Base-by-base conservation (phyloP, 352 stramenopile genomes). In the Phytopythium boreale region DNA sequence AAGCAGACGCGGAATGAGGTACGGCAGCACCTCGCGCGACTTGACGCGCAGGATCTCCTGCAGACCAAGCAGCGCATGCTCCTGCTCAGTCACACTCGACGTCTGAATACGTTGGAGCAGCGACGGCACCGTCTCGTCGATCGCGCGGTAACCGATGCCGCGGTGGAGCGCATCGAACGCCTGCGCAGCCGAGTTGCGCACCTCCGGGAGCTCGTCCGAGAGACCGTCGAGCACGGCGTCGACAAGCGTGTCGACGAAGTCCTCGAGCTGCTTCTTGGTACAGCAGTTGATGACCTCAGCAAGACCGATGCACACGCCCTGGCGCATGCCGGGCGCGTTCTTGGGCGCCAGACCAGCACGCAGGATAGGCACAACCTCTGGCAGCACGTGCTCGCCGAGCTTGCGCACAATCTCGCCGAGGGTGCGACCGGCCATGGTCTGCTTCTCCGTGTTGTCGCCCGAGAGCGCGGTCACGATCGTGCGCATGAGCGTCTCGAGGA, bases 341-440 rank as follows among this genome's bases (percentile, higher is more conserved):
- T 71, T 71, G 20, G 74, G 70, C n/a, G 74, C 70, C 26, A 99
- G 84, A 55, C 96, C 93, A 57, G 98, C 88, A 47, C 96, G 89
- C 57, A 99, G 78, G 67, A 99, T 98, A 29, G 97, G 97, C 62
- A 99, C 94, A 56, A 99, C 93, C 74, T 99, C 89, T 4, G 97
- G 97, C 47, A 99, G 82, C 19, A 99, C 97, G 74, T 98, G 93
- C 68, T 99, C 98, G 22, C 98, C 98, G 36, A 99, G 89, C 76
- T 99, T 99, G 61, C 91, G 89, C 59, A 99, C 98, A 67, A 99
- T 97, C 70, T 99, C 98, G 34, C 98, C 98, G 43, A 99, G 82
- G 63, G 97, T 98, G 53, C 90, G 87, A 8, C 87, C 90, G 14
- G 91, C 91, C 68, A 98, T 89, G 2, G 85, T 92, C 69, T 95